A percentile compares a stretch with the other conserved stretches of the same genome.
These are phyloP conservation scores for Ophiosphaerella herpotricha DNA, from an alignment of 2,329 filamentous ascomycete species.

Conservation along the genomic window DNA sequence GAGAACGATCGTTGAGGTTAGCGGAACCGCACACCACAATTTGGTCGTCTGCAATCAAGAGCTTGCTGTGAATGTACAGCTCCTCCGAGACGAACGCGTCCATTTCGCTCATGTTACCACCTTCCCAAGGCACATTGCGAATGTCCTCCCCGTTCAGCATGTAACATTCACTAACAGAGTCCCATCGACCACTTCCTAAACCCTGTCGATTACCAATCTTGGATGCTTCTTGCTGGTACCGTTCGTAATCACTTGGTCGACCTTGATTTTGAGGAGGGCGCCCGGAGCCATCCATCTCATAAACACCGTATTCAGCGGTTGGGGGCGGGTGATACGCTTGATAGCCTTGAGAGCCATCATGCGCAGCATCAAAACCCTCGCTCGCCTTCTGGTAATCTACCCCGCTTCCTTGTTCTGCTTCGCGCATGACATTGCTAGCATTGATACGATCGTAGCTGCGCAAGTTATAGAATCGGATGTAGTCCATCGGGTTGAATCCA, in stretches of 20 bases:
- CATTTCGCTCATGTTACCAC: conserved; percentile 60
- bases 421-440: conserved; percentile 63
- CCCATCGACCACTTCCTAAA: conserved; percentile 63
- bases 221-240: conserved; percentile 73
- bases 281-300: conserved; percentile 35
- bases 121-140: conserved; percentile 64
- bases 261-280: conserved; percentile 25
- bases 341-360: conserved; percentile 47
- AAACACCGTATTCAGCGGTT: conserved; percentile 44
- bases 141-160: conserved; percentile 79
- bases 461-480: conserved; percentile 85
- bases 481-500: conserved; percentile 71
- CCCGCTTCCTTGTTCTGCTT: conserved; percentile 65
- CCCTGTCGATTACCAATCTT: conserved; percentile 55
- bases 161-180: conserved; percentile 78
- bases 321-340: conserved; percentile 41
- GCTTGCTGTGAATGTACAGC: conserved; percentile 69
- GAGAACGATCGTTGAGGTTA: conserved; percentile 72
- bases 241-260: conserved; percentile 58
- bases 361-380: conserved; percentile 64
- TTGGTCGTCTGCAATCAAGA: conserved; percentile 80
- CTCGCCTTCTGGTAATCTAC: conserved; percentile 71
- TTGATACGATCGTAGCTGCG: conserved; percentile 86
- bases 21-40: conserved; percentile 80
- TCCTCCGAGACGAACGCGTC: conserved; percentile 67